phyloP scores from a whole-genome alignment of 2,329 filamentous ascomycete genomes.

The Hirsutella rhossiliensis region DNA sequence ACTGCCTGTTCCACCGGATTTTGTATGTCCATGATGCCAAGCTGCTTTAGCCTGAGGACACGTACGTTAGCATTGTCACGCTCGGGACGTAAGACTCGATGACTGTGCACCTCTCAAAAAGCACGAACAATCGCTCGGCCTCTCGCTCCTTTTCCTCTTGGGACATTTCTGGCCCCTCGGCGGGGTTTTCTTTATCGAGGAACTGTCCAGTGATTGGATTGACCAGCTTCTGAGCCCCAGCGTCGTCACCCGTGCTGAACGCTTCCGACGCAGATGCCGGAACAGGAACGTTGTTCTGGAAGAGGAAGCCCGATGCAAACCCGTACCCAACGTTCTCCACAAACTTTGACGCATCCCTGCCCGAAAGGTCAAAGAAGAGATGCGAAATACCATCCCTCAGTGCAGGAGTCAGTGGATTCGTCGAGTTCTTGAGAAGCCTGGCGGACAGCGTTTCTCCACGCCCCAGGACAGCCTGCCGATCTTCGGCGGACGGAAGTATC shows the following conservation, averaged over 20 bases:
- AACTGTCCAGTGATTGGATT: slow-evolving; percentile 87
- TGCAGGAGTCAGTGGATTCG: slow-evolving; percentile 57
- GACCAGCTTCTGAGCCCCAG: slow-evolving; percentile 30
- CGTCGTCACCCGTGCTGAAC: slow-evolving; percentile 15
- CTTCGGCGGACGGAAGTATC: slow-evolving; percentile 65
- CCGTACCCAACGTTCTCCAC: slow-evolving; percentile 92
- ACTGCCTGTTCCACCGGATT: slow-evolving; percentile 66
- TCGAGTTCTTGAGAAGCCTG: slow-evolving; percentile 65
- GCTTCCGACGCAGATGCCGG: slow-evolving; percentile 51
- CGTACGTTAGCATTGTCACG: slow-evolving; percentile 9
- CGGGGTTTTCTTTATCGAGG: slow-evolving; percentile 51
- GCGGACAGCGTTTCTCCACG: slow-evolving; percentile 62
- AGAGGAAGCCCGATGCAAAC: slow-evolving; percentile 80
- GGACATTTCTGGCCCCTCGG: slow-evolving; percentile 63
- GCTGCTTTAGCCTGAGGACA: slow-evolving; percentile 48
- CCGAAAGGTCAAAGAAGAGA: slow-evolving; percentile 79
- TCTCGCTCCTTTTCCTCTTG: slow-evolving; percentile 86
- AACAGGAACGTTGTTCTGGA: slow-evolving; percentile 70
- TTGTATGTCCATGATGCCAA: slow-evolving; percentile 63
- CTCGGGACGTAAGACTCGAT: no score
- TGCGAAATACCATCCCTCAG: slow-evolving; percentile 64
- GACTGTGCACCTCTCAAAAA: slow-evolving; percentile 63
- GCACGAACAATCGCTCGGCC: slow-evolving; percentile 76
- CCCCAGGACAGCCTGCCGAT: slow-evolving; percentile 68
- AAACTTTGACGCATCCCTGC: slow-evolving; percentile 65